phyloP scores from a whole-genome alignment of 441 rosid species.

The Omphalea diandra region DNA sequence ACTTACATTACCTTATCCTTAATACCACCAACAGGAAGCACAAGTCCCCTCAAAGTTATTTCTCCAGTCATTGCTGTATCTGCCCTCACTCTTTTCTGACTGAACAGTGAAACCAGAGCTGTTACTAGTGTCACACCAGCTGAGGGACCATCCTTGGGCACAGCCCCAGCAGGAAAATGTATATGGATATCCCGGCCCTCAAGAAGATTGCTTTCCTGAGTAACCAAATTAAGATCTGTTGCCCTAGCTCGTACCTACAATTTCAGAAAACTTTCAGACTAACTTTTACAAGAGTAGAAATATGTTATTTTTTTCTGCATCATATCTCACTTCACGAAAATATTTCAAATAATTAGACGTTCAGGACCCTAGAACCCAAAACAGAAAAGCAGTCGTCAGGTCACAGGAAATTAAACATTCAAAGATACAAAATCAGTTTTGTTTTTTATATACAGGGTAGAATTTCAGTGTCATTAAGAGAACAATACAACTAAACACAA shows the following conservation, averaged over 20 bases:
- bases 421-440: background rate
- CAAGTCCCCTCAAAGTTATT: conserved; percentile 98
- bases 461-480: background rate
- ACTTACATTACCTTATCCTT: conserved; percentile 75
- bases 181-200: conserved; percentile 92
- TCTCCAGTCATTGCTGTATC: conserved; percentile 99
- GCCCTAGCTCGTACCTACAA: conserved; percentile 92
- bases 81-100: conserved; percentile 84
- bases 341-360: background rate
- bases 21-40: conserved; percentile 96
- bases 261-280: conserved; percentile 11
- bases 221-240: conserved; percentile 60
- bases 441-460: background rate
- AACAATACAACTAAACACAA: background rate
- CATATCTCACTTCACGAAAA: background rate
- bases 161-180: conserved; percentile 99
- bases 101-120: conserved; percentile 85
- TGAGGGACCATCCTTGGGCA: conserved; percentile 98
- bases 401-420: background rate
- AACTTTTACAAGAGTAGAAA: conserved; percentile 5
- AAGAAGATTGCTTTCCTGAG: conserved; percentile 65
- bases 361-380: background rate
- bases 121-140: conserved; percentile 99
- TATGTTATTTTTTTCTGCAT: background rate
- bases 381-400: background rate